Evolutionary conservation across 257 asterid genomes (phyloP).

Genomic region (Solanum sejunctum): DNA sequence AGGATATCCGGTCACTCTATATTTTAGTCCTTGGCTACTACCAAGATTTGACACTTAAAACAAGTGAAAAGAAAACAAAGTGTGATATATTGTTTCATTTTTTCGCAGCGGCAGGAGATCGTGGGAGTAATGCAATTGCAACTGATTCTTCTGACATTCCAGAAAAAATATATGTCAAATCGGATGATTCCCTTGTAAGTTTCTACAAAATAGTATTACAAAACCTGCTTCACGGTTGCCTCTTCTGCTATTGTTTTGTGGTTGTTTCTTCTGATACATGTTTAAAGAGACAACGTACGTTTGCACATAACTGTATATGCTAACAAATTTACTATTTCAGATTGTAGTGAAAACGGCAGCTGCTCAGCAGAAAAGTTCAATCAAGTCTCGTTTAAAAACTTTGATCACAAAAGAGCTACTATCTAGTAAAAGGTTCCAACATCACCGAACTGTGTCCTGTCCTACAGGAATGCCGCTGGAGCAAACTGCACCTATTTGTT

Average conservation of each 20-base stretch:
- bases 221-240: background rate
- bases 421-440: conserved; percentile 33
- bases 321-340: conserved; percentile 6
- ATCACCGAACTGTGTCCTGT: conserved; percentile 47
- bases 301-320: background rate
- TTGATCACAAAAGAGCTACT: conserved; percentile 47
- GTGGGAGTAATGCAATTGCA: conserved; percentile 4
- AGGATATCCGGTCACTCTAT: background rate
- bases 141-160: conserved; percentile 3
- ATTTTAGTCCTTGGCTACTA: background rate
- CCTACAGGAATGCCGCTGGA: conserved; percentile 19
- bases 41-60: background rate
- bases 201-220: background rate
- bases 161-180: background rate
- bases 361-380: conserved; percentile 36
- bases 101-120: conserved; percentile 18
- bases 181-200: conserved; percentile 5
- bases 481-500: background rate
- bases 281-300: background rate
- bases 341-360: conserved; percentile 16
- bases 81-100: background rate
- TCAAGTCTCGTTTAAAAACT: conserved; percentile 56
- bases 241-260: background rate
- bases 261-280: background rate
- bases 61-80: background rate